Evolutionary conservation across 306 rosid genomes (phyloP), one percentile per base, ranked within the genome.

Genomic region (Purshia tridentata): DNA sequence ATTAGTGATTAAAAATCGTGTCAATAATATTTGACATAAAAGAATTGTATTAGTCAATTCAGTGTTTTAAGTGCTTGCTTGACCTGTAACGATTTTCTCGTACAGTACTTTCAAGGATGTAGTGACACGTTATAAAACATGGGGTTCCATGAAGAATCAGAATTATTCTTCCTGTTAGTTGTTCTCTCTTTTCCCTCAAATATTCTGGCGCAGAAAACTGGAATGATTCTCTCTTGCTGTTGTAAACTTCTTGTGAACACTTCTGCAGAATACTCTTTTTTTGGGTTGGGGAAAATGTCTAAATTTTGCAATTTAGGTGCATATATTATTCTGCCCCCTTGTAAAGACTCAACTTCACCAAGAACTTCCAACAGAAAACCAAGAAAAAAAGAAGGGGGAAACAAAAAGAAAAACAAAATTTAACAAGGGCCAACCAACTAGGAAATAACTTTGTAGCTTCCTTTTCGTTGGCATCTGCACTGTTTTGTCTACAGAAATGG

Each of bases 401-500:
- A 11, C 3, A 58, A 6, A 19, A 19, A 54, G 6, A 23, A 29
- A 4, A 12, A 46, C 22, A 47, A 37, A 22, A 56, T n/a, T 55
- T 22, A 71, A 14, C 29, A 15, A 29, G 72, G 60, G 29, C 54
- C 46, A 75, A 29, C 46, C 47, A 37, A 19, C 18, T 19, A 6
- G 75, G 64, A 13, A 62, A 22, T 50, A 6, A 37, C 51, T 79
- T 70, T 72, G 50, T 62, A 52, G 57, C 59, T 76, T 74, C 58
- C 72, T 79, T 40, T 67, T 22, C 44, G 70, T 70, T 65, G 39
- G 67, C 59, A 75, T 72, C 65, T 63, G 58, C 73, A 79, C 60
- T n/a, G 29, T 50, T 75, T 42, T 8, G 15, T n/a, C 46, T 18
- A 64, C 8, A 45, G 11, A 57, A 37, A 72, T 68, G 55, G 72